phyloP scores from a whole-genome alignment of 202 grass and related monocot genomes.

The Setaria italica region DNA sequence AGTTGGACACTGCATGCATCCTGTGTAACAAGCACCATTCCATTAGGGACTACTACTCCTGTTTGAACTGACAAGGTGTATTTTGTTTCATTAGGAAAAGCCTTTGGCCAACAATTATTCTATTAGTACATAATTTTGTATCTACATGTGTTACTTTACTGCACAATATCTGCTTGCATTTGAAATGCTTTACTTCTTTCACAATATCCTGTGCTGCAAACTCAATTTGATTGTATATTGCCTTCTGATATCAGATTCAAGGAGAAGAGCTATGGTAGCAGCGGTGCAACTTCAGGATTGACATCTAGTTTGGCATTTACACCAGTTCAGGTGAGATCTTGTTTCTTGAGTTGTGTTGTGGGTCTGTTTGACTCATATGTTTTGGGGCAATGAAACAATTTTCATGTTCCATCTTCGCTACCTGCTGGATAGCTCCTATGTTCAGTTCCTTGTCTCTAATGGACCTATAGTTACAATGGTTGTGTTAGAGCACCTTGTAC shows the following conservation, averaged over 20 bases:
- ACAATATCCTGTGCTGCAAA: not conserved
- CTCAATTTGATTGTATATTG: conserved; percentile 2
- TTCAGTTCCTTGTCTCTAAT: not conserved
- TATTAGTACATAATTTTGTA: too few relatives aligned
- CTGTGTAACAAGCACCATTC: not conserved
- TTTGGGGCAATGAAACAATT: not conserved
- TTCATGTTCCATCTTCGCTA: not conserved
- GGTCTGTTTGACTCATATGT: not conserved
- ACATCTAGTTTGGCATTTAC: conserved; percentile 91
- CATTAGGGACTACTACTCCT: not conserved
- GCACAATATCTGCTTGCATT: conserved; percentile 7
- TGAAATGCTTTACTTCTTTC: not conserved
- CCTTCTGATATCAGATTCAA: conserved; percentile 68
- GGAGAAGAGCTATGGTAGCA: conserved; percentile 81
- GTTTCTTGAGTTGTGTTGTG: conserved; percentile 18
- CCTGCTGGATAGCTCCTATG: not conserved
- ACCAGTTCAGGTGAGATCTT: conserved; percentile 73
- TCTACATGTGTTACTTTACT: not conserved
- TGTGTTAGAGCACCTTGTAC: too few relatives aligned
- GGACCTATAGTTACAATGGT: too few relatives aligned
- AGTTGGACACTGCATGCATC: not conserved
- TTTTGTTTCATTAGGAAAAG: too few relatives aligned
- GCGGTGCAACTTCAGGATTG: conserved; percentile 82
- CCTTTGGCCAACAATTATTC: too few relatives aligned
- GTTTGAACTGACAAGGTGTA: not conserved